Percentiles rank a stretch among this genome's conserved stretches.
Evolutionary conservation across 805 yeast species (phyloP).

Genomic region (Candida boleticola): DNA sequence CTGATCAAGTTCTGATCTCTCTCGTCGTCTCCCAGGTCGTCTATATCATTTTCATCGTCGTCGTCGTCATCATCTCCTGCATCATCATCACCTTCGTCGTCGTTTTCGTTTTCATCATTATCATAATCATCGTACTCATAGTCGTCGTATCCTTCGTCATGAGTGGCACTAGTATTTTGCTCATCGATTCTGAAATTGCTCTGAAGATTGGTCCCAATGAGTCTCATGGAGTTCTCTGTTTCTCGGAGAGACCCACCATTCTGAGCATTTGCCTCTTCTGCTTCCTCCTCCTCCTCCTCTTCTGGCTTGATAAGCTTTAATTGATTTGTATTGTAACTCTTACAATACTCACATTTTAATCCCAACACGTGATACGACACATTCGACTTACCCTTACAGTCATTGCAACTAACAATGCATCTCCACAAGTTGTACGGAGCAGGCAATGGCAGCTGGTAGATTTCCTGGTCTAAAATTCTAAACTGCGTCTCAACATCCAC

Average conservation of each 20-base stretch:
- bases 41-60: constrained; percentile 14
- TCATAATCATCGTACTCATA: constrained; percentile 17
- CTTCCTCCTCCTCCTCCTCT: constrained; percentile 39
- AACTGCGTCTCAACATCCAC: constrained; percentile 87
- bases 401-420: constrained; percentile 76
- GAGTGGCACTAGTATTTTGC: constrained; percentile 13
- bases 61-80: constrained; percentile 23
- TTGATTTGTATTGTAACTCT: constrained; percentile 83
- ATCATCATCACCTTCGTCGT: constrained; percentile 9
- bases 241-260: constrained; percentile 10
- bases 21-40: not conserved
- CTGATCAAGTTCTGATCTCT: constrained; percentile 19
- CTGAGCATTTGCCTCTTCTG: constrained; percentile 11
- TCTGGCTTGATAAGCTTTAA: constrained; percentile 67
- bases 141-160: constrained; percentile 20
- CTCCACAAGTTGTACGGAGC: constrained; percentile 76
- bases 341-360: constrained; percentile 80
- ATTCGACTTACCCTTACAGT: constrained; percentile 79
- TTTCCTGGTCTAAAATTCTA: constrained; percentile 81
- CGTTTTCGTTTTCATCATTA: constrained; percentile 8
- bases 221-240: constrained; percentile 23
- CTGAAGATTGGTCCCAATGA: constrained; percentile 33
- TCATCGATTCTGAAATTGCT: constrained; percentile 38
- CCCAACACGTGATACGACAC: constrained; percentile 83
- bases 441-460: constrained; percentile 72